These are phyloP conservation scores for Naumovozyma castellii DNA, from an alignment of 805 yeast genomes.

Conservation along the genomic window DNA sequence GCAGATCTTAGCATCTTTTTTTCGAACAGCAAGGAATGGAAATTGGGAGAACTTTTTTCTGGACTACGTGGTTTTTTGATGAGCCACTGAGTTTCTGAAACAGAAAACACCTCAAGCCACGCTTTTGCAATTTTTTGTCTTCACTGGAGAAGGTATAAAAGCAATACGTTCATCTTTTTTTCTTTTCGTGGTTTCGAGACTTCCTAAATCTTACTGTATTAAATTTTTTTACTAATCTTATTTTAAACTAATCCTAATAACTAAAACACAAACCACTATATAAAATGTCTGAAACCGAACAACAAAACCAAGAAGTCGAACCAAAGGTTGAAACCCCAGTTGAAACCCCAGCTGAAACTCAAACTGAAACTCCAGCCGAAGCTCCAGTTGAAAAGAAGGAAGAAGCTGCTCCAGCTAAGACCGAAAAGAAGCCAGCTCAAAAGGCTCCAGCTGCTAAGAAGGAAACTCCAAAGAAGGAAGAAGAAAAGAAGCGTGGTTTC, in stretches of 20 bases:
- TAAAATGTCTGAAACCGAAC: slow-evolving; percentile 1
- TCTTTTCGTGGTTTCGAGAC: too few relatives aligned
- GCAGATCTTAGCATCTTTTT: not conserved
- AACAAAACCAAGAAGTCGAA: slow-evolving; percentile 1
- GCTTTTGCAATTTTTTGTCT: not conserved
- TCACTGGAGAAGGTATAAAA: not conserved
- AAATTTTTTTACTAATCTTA: not conserved
- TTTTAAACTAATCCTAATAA: not conserved
- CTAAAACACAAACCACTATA: not conserved
- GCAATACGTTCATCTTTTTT: not conserved
- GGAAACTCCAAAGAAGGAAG: not conserved
- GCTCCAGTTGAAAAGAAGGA: not conserved
- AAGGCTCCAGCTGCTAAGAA: not conserved
- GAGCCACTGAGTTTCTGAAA: not conserved
- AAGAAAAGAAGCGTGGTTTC: slow-evolving; percentile 3
- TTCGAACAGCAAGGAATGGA: not conserved
- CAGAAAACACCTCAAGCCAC: not conserved
- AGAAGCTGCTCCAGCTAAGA: not conserved
- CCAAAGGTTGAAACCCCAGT: not conserved
- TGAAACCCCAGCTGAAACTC: slow-evolving; percentile 1
- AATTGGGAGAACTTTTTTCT: not conserved
- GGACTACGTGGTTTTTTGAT: not conserved
- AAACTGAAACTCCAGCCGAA: not conserved
- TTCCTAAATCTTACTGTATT: not conserved
- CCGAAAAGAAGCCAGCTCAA: not conserved